Evolutionary conservation across 2,329 filamentous ascomycete species (phyloP).

Genomic region (Colletotrichum somersetense): DNA sequence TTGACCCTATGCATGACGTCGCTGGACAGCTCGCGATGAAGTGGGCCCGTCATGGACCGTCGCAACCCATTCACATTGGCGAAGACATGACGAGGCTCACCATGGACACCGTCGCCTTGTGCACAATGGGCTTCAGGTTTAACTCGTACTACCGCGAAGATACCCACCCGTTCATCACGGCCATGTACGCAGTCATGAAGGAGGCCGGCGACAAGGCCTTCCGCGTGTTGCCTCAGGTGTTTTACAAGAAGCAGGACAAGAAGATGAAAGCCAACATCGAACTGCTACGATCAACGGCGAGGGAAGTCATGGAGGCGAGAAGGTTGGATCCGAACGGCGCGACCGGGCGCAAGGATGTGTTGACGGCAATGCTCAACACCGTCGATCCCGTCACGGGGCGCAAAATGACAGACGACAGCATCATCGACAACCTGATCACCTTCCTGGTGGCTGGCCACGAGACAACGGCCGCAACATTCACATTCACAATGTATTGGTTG

Average conservation of each 20-base stretch:
- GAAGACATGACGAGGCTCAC: slow-evolving; percentile 74
- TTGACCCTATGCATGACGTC: slow-evolving; percentile 65
- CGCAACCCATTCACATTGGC: slow-evolving; percentile 63
- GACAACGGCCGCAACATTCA: slow-evolving; percentile 75
- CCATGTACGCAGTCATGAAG: slow-evolving; percentile 71
- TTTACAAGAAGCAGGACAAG: slow-evolving; percentile 58
- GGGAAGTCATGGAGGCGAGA: slow-evolving; percentile 72
- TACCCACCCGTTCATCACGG: slow-evolving; percentile 54
- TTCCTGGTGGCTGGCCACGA: slow-evolving; percentile 77
- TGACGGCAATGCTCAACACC: slow-evolving; percentile 75
- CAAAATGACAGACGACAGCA: slow-evolving; percentile 68
- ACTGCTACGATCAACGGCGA: slow-evolving; percentile 63
- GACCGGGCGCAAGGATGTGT: slow-evolving; percentile 65
- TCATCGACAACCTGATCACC: slow-evolving; percentile 76
- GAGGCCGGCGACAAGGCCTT: slow-evolving; percentile 65
- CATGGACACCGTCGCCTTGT: slow-evolving; percentile 72
- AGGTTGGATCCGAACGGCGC: slow-evolving; percentile 65
- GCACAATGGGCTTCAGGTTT: slow-evolving; percentile 70
- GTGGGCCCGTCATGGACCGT: slow-evolving; percentile 60
- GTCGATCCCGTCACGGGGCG: slow-evolving; percentile 74
- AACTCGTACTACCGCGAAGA: slow-evolving; percentile 70
- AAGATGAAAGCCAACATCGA: slow-evolving; percentile 65
- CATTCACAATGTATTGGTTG: slow-evolving; percentile 75
- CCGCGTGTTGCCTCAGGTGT: slow-evolving; percentile 59
- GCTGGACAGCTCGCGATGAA: slow-evolving; percentile 66